Evolutionary conservation across 2,329 filamentous ascomycete species (phyloP).

Genomic region (Colletotrichum melonis): DNA sequence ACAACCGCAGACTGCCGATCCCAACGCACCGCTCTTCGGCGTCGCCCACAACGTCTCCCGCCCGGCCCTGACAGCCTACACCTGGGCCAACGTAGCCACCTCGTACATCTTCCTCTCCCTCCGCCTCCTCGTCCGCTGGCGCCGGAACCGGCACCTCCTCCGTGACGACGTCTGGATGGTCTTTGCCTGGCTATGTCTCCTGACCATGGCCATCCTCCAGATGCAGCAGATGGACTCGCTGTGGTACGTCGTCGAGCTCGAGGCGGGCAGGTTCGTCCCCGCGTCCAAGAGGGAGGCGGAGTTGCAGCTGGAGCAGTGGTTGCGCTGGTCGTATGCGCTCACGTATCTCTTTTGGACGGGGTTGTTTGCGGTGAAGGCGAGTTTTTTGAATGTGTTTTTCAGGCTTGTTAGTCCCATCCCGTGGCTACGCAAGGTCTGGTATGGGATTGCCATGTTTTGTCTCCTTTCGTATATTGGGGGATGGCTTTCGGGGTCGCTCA

Average conservation of each 20-base stretch:
- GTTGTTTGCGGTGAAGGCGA: slow-evolving; percentile 41
- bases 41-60: slow-evolving; percentile 25
- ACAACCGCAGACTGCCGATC: neutral
- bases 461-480: slow-evolving; percentile 38
- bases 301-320: slow-evolving; percentile 8
- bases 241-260: slow-evolving; percentile 37
- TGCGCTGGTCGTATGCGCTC: slow-evolving; percentile 39
- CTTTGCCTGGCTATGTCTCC: slow-evolving; percentile 41
- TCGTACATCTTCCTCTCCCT: slow-evolving; percentile 43
- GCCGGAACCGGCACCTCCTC: slow-evolving; percentile 34
- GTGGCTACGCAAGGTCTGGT: slow-evolving; percentile 36
- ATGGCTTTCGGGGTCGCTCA: slow-evolving; percentile 32
- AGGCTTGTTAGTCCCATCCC: slow-evolving; percentile 36
- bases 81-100: slow-evolving; percentile 43
- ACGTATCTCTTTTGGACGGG: slow-evolving; percentile 41
- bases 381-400: slow-evolving; percentile 40
- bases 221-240: slow-evolving; percentile 37
- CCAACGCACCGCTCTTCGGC: slow-evolving; percentile 32
- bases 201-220: slow-evolving; percentile 39
- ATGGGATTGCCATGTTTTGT: slow-evolving; percentile 35
- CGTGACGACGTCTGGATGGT: slow-evolving; percentile 47
- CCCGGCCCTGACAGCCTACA: slow-evolving; percentile 40
- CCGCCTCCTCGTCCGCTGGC: slow-evolving; percentile 43
- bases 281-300: slow-evolving; percentile 9
- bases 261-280: slow-evolving; percentile 27